A percentile compares a stretch with the other conserved stretches of the same genome.
Conservation (phyloP, 352 stramenopile genomes). For the Phytophthora boehmeriae region DNA sequence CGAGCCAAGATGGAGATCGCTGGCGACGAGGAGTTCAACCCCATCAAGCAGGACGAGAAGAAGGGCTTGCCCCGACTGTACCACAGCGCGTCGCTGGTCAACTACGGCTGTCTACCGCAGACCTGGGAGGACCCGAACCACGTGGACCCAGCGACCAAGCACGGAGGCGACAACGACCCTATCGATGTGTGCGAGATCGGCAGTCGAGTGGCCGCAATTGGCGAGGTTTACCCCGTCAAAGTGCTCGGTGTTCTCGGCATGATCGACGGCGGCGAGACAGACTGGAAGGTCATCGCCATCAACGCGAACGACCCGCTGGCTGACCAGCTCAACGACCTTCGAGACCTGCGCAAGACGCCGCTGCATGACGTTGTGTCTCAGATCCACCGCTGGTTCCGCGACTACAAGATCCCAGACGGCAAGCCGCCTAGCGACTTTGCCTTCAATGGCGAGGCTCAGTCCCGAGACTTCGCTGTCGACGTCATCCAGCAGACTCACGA, state of each 20-base stretch:
- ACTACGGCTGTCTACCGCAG: slow-evolving; percentile 99
- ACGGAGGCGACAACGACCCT: slow-evolving; percentile 97
- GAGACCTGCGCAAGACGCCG: slow-evolving; percentile 75
- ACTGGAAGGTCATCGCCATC: slow-evolving; percentile 99
- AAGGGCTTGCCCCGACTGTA: slow-evolving; percentile 95
- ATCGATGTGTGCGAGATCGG: slow-evolving; percentile 99
- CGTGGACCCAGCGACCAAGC: slow-evolving; percentile 93
- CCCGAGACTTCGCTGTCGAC: slow-evolving; percentile 86
- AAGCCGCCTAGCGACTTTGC: slow-evolving; percentile 99
- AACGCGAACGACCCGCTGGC: slow-evolving; percentile 96
- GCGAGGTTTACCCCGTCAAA: slow-evolving; percentile 97
- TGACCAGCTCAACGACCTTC: slow-evolving; percentile 94
- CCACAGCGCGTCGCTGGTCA: slow-evolving; percentile 89
- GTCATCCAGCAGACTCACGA: slow-evolving; percentile 91
- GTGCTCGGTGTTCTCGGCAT: slow-evolving; percentile 98
- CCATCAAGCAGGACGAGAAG: slow-evolving; percentile 98
- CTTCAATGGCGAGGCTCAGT: slow-evolving; percentile 94
- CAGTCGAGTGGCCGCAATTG: slow-evolving; percentile 84
- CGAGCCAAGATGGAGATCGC: slow-evolving; percentile 95
- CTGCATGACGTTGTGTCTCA: slow-evolving; percentile 72
- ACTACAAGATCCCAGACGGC: slow-evolving; percentile 99
- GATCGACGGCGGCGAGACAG: slow-evolving; percentile 99
- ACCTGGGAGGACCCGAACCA: slow-evolving; percentile 99
- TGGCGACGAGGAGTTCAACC: slow-evolving; percentile 91
- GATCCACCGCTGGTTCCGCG: slow-evolving; percentile 96